These are phyloP conservation scores for Neonothopanus nambi DNA, from an alignment of 1,284 basidiomycete genomes.

Conservation along the genomic window DNA sequence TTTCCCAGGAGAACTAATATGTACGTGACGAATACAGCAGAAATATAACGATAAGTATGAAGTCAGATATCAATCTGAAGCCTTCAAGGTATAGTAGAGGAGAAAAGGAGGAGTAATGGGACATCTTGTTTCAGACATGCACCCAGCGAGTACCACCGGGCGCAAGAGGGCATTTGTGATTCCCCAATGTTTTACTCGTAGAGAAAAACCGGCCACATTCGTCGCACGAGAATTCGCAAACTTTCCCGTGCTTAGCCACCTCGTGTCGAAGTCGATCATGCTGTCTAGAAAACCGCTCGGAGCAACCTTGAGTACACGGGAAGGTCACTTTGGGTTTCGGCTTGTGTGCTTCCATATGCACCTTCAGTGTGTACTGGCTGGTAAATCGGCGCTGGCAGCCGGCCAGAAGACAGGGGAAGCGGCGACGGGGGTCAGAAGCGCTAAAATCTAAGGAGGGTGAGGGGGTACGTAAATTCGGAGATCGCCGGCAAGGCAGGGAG, in stretches of 20 bases:
- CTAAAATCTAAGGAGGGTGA: constrained; percentile 7
- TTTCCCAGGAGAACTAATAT: too few species aligned
- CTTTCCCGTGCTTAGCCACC: constrained; percentile 49
- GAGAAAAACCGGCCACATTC: constrained; percentile 52
- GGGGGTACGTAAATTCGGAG: constrained; percentile 1
- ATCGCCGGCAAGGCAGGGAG: neutral
- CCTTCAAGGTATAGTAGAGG: too few species aligned
- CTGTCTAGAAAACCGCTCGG: constrained; percentile 49
- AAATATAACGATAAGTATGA: too few species aligned
- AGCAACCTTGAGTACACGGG: constrained; percentile 38
- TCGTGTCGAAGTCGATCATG: constrained; percentile 54
- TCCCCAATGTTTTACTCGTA: constrained; percentile 46
- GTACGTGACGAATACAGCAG: too few species aligned
- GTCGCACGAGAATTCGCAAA: constrained; percentile 48
- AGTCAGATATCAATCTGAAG: too few species aligned
- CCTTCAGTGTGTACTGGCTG: constrained; percentile 49
- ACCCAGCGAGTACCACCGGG: constrained; percentile 48
- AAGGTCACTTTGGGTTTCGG: constrained; percentile 48
- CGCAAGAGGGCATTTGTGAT: constrained; percentile 49
- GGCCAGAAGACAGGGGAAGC: constrained; percentile 45
- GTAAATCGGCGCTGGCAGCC: constrained; percentile 49
- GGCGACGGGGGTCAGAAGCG: constrained; percentile 31
- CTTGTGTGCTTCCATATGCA: constrained; percentile 52
- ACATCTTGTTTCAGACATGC: constrained; percentile 15
- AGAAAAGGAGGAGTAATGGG: neutral